Percentiles rank a stretch among this genome's conserved stretches.
These are phyloP conservation scores for Fusarium sp. DNA, from an alignment of 2,329 filamentous ascomycete genomes.

Conservation along the genomic window DNA sequence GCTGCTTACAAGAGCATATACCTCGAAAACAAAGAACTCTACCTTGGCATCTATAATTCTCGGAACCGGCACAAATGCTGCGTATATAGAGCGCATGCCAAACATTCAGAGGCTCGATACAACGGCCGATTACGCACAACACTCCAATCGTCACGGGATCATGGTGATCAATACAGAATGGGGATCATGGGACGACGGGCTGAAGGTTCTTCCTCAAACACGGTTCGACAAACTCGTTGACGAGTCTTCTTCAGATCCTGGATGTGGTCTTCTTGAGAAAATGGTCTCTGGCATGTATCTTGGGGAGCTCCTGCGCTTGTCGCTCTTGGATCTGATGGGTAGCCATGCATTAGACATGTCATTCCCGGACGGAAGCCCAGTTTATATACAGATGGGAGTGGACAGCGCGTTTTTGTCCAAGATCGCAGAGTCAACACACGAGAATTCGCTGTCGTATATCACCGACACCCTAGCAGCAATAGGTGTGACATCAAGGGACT, in stretches of 20 bases:
- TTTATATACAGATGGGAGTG: background rate
- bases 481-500: background rate
- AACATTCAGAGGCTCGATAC: background rate
- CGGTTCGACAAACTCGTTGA: slow-evolving; percentile 4
- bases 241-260: background rate
- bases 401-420: background rate
- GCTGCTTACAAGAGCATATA: background rate
- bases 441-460: background rate
- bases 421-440: background rate
- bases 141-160: rapidly evolving
- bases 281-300: slow-evolving; percentile 19
- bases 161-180: slow-evolving; percentile 19
- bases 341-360: background rate
- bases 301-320: background rate
- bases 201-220: background rate
- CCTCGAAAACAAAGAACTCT: background rate
- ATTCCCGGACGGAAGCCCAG: background rate
- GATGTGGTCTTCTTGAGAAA: slow-evolving; percentile 1
- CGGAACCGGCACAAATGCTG: slow-evolving; percentile 6
- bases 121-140: rapidly evolving
- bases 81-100: background rate
- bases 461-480: background rate
- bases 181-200: slow-evolving; percentile 4
- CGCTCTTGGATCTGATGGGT: background rate
- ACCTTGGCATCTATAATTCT: slow-evolving; percentile 1